Base-by-base conservation (phyloP, 2,329 filamentous ascomycete genomes). In the Claviceps maximensis region DNA sequence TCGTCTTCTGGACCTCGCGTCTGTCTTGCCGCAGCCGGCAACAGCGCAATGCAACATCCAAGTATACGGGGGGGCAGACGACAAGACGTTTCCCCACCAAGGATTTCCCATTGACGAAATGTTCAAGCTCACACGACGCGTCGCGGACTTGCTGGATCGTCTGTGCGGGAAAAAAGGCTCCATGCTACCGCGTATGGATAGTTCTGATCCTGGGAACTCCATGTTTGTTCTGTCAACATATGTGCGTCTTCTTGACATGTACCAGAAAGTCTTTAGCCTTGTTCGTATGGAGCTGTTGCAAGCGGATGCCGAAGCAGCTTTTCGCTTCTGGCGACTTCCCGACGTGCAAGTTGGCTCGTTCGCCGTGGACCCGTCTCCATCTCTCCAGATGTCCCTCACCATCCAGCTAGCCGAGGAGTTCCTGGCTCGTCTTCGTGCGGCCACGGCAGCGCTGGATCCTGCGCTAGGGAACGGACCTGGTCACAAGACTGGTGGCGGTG, bases 401-500 rank as follows among this genome's bases (percentile, higher is more conserved):
- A 62, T 72, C 31, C 68, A 71, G 55, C 60, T 73, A n/a, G 69
- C 66, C 5, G 68, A 71, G 54, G 68, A 71, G 57, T 70, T 72
- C 44, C 61, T 72, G 15, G 59, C 58, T 31, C 63, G 66, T 31
- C 64, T 71, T 25, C 62, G 67, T 36, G 57, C 58, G 7, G 63
- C 64, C n/a, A 66, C 67, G 1, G 58, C 57, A 31, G 50, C 59
- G 48, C 41, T 70, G 55, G 65, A 65, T 53, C 51, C 61, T 29
- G 55, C 55, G 2, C 33, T 57, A 17, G 52, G 53, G 44, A 57
- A 55, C 51, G 58, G 57, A 15, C 29, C 50, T 5, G 40, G 48
- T 15, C 50, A 55, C 21, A 29, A 36, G 36, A 25, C 33, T 21
- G 17, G 47, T 40, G 29, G n/a, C n/a, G 25, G 44, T 1, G 42